These are phyloP conservation scores for Penicillium verhagenii DNA, from an alignment of 495 filamentous ascomycete genomes.

Conservation along the genomic window DNA sequence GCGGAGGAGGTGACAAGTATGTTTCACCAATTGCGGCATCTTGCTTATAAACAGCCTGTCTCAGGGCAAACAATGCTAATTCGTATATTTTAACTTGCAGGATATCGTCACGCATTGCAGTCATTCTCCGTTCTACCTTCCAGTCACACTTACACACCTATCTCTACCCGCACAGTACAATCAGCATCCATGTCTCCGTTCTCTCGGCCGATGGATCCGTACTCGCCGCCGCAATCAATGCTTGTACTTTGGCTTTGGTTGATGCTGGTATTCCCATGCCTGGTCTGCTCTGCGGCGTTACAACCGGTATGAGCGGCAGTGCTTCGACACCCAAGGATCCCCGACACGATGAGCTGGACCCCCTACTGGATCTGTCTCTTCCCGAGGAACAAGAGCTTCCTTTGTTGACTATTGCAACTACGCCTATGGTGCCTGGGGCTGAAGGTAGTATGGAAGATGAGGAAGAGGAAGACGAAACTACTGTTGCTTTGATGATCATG, in stretches of 20 bases:
- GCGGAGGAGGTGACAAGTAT: constrained; percentile 71
- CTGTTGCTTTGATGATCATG: constrained; percentile 75
- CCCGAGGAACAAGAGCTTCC: constrained; percentile 90
- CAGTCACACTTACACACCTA: constrained; percentile 72
- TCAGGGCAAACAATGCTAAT: constrained; percentile 13
- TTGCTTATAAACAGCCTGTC: background rate
- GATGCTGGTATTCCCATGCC: constrained; percentile 95
- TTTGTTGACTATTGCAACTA: constrained; percentile 78
- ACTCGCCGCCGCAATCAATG: constrained; percentile 86
- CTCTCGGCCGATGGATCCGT: constrained; percentile 90
- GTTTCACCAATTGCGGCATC: constrained; percentile 12
- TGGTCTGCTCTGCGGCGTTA: constrained; percentile 86
- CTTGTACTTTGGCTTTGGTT: constrained; percentile 85
- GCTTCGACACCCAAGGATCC: constrained; percentile 53
- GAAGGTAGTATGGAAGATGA: constrained; percentile 39
- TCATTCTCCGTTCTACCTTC: constrained; percentile 72
- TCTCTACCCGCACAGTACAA: constrained; percentile 85
- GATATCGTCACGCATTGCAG: constrained; percentile 75
- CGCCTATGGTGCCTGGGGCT: constrained; percentile 52
- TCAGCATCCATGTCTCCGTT: constrained; percentile 78
- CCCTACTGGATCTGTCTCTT: constrained; percentile 81
- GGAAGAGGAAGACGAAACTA: constrained; percentile 54
- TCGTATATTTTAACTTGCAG: constrained; percentile 42
- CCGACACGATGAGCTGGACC: constrained; percentile 72
- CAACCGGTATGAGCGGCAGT: constrained; percentile 70